Evolutionary conservation across 1,284 basidiomycete genomes (phyloP).

Genomic region (Cryptococcus sp.): DNA sequence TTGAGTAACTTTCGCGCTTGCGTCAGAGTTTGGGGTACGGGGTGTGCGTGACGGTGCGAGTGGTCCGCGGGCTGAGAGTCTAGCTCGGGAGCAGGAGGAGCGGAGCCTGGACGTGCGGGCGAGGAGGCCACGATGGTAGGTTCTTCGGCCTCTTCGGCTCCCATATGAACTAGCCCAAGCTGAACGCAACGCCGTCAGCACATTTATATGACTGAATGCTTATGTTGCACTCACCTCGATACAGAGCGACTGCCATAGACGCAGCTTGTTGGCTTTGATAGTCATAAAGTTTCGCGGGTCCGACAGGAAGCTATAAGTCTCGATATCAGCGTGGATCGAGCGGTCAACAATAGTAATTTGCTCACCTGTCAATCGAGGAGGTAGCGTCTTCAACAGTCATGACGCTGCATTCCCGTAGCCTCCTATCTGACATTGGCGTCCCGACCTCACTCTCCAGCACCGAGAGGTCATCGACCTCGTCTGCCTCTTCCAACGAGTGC

Average conservation of each 20-base stretch:
- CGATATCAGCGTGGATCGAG: neutral
- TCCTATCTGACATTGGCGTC: slow-evolving; percentile 4
- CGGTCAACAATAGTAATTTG: neutral
- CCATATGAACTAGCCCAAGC: slow-evolving; percentile 33
- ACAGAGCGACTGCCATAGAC: slow-evolving; percentile 49
- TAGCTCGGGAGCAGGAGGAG: slow-evolving; percentile 4
- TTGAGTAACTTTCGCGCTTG: slow-evolving; percentile 37
- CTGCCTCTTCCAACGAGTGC: slow-evolving; percentile 12
- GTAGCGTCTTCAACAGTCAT: slow-evolving; percentile 36
- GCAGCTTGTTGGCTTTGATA: slow-evolving; percentile 41
- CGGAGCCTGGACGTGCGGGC: slow-evolving; percentile 6
- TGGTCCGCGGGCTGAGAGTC: slow-evolving; percentile 4
- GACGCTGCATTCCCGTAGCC: slow-evolving; percentile 11
- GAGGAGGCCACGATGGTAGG: slow-evolving; percentile 11
- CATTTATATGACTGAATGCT: neutral
- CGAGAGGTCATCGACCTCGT: slow-evolving; percentile 23
- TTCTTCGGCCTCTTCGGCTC: slow-evolving; percentile 20
- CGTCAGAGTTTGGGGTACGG: slow-evolving; percentile 36
- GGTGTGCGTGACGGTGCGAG: slow-evolving; percentile 9
- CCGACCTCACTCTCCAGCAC: slow-evolving; percentile 12
- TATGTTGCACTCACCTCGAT: slow-evolving; percentile 38
- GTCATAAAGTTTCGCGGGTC: slow-evolving; percentile 29
- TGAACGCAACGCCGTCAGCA: slow-evolving; percentile 5
- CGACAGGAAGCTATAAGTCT: slow-evolving; percentile 27
- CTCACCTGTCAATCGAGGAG: slow-evolving; percentile 36